These are phyloP conservation scores for Litsea cubeba DNA, from an alignment of 164 flowering plant genomes.

Conservation along the genomic window DNA sequence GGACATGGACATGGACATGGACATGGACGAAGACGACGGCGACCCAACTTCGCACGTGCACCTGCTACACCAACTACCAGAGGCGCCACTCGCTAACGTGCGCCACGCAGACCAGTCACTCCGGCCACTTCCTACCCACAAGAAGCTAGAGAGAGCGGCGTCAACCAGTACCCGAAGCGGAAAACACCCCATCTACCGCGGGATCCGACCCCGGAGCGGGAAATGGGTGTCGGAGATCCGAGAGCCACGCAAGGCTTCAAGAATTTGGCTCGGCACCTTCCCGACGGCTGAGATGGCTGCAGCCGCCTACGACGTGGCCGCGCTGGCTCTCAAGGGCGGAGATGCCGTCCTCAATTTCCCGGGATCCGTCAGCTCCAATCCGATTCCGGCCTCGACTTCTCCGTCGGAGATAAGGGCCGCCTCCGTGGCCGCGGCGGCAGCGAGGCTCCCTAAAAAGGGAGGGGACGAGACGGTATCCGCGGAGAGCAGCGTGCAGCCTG, in stretches of 20 bases:
- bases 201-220: conserved; percentile 59
- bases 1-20: too few species aligned
- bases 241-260: conserved; percentile 56
- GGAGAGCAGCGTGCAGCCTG: neutral
- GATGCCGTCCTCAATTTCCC: conserved; percentile 62
- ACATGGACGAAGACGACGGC: too few species aligned
- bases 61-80: neutral
- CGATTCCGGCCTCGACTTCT: conserved; percentile 40
- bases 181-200: conserved; percentile 43
- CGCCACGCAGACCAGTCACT: neutral
- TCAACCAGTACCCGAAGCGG: neutral
- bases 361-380: conserved; percentile 20
- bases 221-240: conserved; percentile 87
- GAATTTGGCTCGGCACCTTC: conserved; percentile 79
- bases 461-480: neutral
- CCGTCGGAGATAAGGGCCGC: conserved; percentile 52
- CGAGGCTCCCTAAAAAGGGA: conserved; percentile 10
- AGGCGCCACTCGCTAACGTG: neutral
- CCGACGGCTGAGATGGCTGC: conserved; percentile 83
- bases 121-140: neutral
- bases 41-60: neutral
- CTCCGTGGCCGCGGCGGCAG: conserved; percentile 26
- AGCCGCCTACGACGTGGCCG: conserved; percentile 77
- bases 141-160: neutral
- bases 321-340: conserved; percentile 49